Evolutionary conservation across 169 alveolate genomes (phyloP).

Genomic region (Plasmodium gallinaceum): DNA sequence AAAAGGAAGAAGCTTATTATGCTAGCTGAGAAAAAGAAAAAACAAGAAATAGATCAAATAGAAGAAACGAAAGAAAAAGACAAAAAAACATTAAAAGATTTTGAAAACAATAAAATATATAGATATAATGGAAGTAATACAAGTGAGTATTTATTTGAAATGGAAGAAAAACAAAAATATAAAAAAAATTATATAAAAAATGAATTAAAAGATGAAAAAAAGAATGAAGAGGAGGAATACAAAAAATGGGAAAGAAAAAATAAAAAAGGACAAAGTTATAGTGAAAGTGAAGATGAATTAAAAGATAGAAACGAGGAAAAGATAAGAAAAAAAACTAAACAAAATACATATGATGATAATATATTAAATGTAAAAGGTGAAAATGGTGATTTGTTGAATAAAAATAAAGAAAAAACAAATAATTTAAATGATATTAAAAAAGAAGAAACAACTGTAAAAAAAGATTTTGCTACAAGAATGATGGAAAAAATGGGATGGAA

Average conservation of each 20-base stretch:
- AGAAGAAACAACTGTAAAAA: constrained; percentile 75
- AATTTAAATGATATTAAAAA: constrained; percentile 29
- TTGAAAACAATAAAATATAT: constrained; percentile 23
- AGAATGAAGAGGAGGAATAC: neutral
- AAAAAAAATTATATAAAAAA: constrained; percentile 1
- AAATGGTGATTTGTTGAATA: constrained; percentile 4
- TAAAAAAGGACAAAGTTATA: neutral
- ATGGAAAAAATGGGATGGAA: constrained; percentile 94
- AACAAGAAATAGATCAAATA: constrained; percentile 42
- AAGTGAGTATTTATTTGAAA: too few species aligned
- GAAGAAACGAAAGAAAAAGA: constrained; percentile 20
- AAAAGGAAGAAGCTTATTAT: constrained; percentile 68
- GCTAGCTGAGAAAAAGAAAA: constrained; percentile 70
- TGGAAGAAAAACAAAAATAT: neutral
- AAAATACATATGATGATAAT: neutral
- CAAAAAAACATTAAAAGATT: constrained; percentile 13
- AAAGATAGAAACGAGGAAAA: constrained; percentile 14
- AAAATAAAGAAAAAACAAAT: constrained; percentile 47
- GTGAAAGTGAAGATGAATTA: neutral
- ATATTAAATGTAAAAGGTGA: neutral
- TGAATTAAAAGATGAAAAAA: neutral
- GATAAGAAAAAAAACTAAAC: neutral
- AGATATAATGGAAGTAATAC: neutral
- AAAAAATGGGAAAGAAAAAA: neutral
- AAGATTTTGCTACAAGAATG: constrained; percentile 89